Conservation (phyloP, 345 rosid genomes). For the Rhizophora apiculata region DNA sequence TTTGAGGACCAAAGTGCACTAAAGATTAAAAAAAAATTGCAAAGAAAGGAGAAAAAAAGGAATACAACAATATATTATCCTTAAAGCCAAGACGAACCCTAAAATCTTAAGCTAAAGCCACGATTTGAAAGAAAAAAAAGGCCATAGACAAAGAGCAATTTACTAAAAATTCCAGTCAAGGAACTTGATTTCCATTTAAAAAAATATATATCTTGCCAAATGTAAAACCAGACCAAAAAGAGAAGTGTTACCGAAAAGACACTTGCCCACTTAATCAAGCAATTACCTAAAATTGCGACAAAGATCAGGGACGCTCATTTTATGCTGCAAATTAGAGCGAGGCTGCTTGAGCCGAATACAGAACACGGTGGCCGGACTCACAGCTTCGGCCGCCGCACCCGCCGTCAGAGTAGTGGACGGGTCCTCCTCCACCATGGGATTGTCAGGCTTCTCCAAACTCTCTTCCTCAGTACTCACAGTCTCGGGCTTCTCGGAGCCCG, state of each 20-base stretch:
- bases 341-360: slow-evolving; percentile 87
- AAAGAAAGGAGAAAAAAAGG: too few species aligned
- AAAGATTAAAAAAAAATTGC: neutral
- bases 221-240: neutral
- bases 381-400: slow-evolving; percentile 21
- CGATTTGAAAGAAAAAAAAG: too few species aligned
- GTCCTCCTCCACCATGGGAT: slow-evolving; percentile 66
- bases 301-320: slow-evolving; percentile 86
- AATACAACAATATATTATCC: too few species aligned
- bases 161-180: neutral
- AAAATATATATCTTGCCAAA: neutral
- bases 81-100: too few species aligned
- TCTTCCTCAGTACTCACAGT: slow-evolving; percentile 30
- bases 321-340: slow-evolving; percentile 70
- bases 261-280: neutral
- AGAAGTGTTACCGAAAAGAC: neutral
- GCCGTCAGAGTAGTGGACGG: neutral
- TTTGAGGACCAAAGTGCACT: neutral
- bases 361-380: slow-evolving; percentile 80
- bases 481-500: slow-evolving; percentile 29
- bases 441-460: slow-evolving; percentile 34
- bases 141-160: neutral
- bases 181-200: neutral
- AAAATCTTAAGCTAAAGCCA: too few species aligned
- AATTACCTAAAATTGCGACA: slow-evolving; percentile 86